phyloP scores from a whole-genome alignment of 352 stramenopile genomes.

The Globisporangium cystogenes region DNA sequence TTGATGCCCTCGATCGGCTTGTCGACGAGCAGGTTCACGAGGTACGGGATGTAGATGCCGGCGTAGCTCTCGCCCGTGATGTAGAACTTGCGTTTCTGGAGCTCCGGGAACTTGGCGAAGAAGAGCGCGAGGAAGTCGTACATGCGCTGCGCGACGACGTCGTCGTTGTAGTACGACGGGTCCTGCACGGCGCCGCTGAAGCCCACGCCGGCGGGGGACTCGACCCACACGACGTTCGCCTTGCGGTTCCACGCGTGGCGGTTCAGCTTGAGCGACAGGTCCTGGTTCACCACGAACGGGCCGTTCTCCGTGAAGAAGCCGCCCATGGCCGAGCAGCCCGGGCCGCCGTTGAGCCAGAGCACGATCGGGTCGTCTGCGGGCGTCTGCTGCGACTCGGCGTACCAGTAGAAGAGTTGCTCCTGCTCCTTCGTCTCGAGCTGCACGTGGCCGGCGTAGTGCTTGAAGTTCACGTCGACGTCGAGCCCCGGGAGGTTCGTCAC shows the following conservation, averaged over 20 bases:
- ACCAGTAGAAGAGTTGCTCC: constrained; percentile 74
- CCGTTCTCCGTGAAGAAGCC: constrained; percentile 74
- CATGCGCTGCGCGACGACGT: constrained; percentile 64
- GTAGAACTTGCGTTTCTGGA: constrained; percentile 72
- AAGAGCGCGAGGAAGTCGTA: constrained; percentile 75
- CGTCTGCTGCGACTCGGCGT: constrained; percentile 58
- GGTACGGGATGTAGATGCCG: constrained; percentile 88
- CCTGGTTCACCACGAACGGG: constrained; percentile 55
- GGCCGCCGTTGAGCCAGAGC: constrained; percentile 79
- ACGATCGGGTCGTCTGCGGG: constrained; percentile 62
- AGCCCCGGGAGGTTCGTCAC: constrained; percentile 49
- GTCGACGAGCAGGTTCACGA: constrained; percentile 71
- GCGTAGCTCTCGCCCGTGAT: constrained; percentile 83
- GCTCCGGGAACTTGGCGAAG: constrained; percentile 59
- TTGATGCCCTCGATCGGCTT: constrained; percentile 61
- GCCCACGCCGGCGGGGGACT: constrained; percentile 67
- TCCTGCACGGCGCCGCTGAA: constrained; percentile 60
- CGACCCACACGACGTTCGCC: constrained; percentile 73
- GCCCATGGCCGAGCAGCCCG: constrained; percentile 68
- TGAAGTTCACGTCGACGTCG: constrained; percentile 36
- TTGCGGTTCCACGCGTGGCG: constrained; percentile 77
- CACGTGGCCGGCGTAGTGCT: constrained; percentile 65
- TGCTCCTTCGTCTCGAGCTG: constrained; percentile 46
- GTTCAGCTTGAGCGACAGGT: constrained; percentile 56
- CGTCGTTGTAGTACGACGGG: constrained; percentile 77